Conservation (phyloP, 345 rosid species). For the Citrus medica region DNA sequence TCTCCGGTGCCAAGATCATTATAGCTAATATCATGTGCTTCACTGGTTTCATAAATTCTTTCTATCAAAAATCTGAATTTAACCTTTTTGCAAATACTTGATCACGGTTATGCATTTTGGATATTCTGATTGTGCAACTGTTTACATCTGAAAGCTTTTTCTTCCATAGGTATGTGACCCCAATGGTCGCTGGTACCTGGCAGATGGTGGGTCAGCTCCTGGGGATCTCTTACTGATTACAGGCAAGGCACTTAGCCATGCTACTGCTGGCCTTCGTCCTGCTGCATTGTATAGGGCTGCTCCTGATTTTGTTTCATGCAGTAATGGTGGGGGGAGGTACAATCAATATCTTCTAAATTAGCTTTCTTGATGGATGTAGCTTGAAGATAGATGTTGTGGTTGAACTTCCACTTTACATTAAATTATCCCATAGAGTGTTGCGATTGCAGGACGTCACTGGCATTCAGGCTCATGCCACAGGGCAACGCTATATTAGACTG, state of each 20-base stretch:
- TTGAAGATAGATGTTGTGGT: constrained; percentile 6
- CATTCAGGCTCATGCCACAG: constrained; percentile 95
- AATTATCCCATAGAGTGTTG: constrained; percentile 13
- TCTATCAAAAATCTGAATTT: neutral
- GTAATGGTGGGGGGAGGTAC: constrained; percentile 74
- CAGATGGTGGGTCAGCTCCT: constrained; percentile 70
- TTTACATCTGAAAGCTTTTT: constrained; percentile 19
- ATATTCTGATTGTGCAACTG: constrained; percentile 2
- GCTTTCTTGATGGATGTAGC: constrained; percentile 2
- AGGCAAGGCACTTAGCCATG: constrained; percentile 91
- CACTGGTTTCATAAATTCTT: constrained; percentile 1
- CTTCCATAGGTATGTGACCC: constrained; percentile 84
- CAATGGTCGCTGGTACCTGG: constrained; percentile 93
- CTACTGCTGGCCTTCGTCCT: constrained; percentile 95
- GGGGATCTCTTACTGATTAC: constrained; percentile 84
- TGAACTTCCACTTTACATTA: constrained; percentile 6
- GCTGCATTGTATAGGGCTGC: constrained; percentile 70
- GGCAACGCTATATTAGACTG: constrained; percentile 95
- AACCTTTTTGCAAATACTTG: neutral
- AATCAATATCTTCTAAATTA: constrained; percentile 6
- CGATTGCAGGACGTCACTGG: constrained; percentile 67
- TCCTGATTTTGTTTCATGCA: constrained; percentile 46
- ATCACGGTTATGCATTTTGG: neutral
- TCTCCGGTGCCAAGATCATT: constrained; percentile 2
- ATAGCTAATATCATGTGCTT: neutral